Evolutionary conservation across 495 filamentous ascomycete species (phyloP), one percentile per base, ranked within the genome.

Genomic region (Corynascus novoguineensis): DNA sequence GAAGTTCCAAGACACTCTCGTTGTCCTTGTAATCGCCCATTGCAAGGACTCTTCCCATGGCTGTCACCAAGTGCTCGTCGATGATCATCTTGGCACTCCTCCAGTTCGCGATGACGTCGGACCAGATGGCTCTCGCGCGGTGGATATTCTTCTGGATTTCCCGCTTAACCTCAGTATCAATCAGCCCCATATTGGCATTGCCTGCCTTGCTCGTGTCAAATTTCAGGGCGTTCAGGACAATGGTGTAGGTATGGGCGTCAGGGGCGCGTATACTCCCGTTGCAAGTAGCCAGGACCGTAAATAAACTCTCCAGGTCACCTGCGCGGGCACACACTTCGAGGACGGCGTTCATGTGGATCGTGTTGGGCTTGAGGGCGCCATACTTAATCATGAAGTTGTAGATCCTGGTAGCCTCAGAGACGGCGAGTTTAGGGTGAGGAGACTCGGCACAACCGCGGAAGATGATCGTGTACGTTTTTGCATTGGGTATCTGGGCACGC

Each of bases 301-400:
- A 92, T 46, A 97, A 60, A 2, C 81, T 79, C 44, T 95, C 89
- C 68, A 92, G 73, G 63, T 95, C 84, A 1, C 71, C 63, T 8
- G 86, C 81, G 22, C 80, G 75, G 25, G 82, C 79, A 65, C 92
- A 97, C 4, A 90, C 86, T 41, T 86, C 83, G 14, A 98, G 75
- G 54, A 91, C 81, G 7, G 90, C 89, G 68, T 98, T 97, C 45
- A 85, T 83, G 65, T 97, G 93, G 46, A 88, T 85, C 10, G 86
- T 85, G 57, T 80, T 83, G 1, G 84, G 87, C 57, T 82, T 72
- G 48, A 92, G 71, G 2, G 69, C 70, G 0, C 79, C 80, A 37
- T 80, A 83, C 1, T 69, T 73, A 34, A 74, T 72, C 75, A 96
- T 86, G 41, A 82, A 85, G 57, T 84, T 76, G 71, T 93, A 97